These are phyloP conservation scores for Trichoderma polysporum DNA, from an alignment of 2,329 filamentous ascomycete species.

Conservation along the genomic window DNA sequence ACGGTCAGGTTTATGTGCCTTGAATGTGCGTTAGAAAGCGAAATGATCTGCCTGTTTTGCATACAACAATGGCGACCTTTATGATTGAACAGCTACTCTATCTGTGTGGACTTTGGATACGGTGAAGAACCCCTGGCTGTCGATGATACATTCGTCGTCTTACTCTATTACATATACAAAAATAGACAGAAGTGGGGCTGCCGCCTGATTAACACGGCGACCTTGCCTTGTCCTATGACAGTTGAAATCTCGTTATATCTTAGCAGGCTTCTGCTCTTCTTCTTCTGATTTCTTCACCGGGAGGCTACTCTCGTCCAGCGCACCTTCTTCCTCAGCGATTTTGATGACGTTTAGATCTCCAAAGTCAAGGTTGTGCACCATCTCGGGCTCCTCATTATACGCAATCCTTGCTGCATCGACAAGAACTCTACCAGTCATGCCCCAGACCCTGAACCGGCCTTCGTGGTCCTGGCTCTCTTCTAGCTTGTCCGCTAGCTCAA, in stretches of 20 bases:
- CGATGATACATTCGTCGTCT: not conserved
- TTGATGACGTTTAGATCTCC: conserved; percentile 55
- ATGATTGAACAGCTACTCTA: not conserved
- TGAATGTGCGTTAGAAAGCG: not conserved
- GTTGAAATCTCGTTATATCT: conserved; percentile 31
- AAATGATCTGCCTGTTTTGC: not conserved
- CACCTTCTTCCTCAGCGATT: conserved; percentile 45
- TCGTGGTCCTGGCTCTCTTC: conserved; percentile 46
- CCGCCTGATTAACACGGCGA: not conserved
- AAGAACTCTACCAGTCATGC: conserved; percentile 88
- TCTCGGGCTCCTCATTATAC: conserved; percentile 79
- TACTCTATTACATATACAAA: not conserved
- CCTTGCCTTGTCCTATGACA: not conserved
- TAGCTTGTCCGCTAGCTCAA: conserved; percentile 41
- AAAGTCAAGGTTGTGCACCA: conserved; percentile 63
- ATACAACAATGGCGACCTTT: not conserved
- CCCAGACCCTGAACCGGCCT: conserved; percentile 80
- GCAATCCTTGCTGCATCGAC: conserved; percentile 85
- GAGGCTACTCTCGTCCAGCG: conserved; percentile 36
- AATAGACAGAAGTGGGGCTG: not conserved
- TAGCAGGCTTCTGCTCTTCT: conserved; percentile 32
- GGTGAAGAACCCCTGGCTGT: not conserved
- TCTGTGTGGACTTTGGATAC: not conserved
- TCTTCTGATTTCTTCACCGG: conserved; percentile 29
- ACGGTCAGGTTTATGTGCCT: not conserved